Base-by-base conservation (phyloP, 2,329 filamentous ascomycete genomes). In the Ceratocystis albifundus region DNA sequence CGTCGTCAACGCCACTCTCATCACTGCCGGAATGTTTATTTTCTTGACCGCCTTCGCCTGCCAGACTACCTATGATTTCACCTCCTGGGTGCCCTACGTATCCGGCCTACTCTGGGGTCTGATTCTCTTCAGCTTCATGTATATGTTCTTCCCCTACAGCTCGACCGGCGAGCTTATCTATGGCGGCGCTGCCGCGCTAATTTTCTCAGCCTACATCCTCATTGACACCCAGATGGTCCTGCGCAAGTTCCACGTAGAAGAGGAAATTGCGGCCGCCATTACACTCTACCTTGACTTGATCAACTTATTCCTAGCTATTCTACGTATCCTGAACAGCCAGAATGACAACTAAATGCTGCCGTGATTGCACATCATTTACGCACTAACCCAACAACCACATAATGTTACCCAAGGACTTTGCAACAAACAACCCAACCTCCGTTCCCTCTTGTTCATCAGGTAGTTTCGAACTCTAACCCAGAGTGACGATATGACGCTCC, bases 11-110 rank as follows among this genome's bases (percentile, higher is more conserved):
- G 94, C 94, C 17, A 87, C 96, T 44, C 77, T 96, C 70, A 85
- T 99, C 67, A 99, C 94, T 64, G 88, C 86, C 17, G 88, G 87
- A 64, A 89, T 92, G 73, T 92, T 93, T 73, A 79, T 90, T 71
- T 85, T 89, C 72, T 83, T 91, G 64, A 90, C 88, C 0, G 76
- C 92, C 57, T 97, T 99, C 75, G 94, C 94, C 62, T 96, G 92
- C 83, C 94, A 99, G 80, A 89, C 89, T 70, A 96, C 95, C 76
- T 99, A 99, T 74, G 94, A 99, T 80, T 99, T 99, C 75, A 97
- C 93, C 1, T 88, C 85, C 70, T 99, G 94, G 93, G 89, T 93
- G 80, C 93, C 94, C 20, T 97, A 96, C 75, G 84, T 97, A 2
- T 95, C 95, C 72, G 92, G 92, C 67, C 87, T 82, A 0, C 82